Percentiles rank a stretch among this genome's conserved stretches.
phyloP scores from a whole-genome alignment of 2,329 filamentous ascomycete species.

The Ophiostoma quercus region DNA sequence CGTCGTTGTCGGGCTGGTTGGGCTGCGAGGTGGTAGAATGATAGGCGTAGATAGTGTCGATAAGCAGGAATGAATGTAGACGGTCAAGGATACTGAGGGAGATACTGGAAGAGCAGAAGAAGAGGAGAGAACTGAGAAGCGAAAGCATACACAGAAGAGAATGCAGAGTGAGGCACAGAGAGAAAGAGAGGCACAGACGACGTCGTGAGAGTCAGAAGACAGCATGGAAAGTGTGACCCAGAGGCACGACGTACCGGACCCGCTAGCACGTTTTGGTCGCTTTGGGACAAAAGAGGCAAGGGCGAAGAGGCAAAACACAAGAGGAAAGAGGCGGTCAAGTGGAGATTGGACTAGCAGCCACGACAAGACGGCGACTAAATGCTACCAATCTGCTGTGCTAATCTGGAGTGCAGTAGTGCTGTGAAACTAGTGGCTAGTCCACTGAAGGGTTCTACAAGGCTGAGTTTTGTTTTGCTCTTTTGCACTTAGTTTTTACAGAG shows the following conservation, averaged over 20 bases:
- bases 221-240: neutral
- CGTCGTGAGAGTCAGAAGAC: conserved; percentile 17
- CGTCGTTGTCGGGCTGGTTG: neutral
- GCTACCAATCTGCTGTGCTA: neutral
- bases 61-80: neutral
- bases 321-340: neutral
- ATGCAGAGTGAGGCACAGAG: neutral
- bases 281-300: neutral
- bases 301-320: neutral
- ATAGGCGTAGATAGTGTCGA: neutral
- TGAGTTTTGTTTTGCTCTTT: conserved; percentile 14
- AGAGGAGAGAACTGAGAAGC: neutral
- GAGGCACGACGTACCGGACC: neutral
- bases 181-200: conserved; percentile 10
- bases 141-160: neutral
- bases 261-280: conserved; percentile 1
- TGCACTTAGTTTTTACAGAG: neutral
- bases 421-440: neutral
- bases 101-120: neutral
- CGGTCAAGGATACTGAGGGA: neutral
- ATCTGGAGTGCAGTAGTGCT: conserved; percentile 1
- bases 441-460: conserved; percentile 19
- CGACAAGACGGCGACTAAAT: neutral
- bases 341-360: neutral
- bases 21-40: neutral